Evolutionary conservation across 2,329 filamentous ascomycete genomes (phyloP).

Genomic region (Whalleya microplaca): DNA sequence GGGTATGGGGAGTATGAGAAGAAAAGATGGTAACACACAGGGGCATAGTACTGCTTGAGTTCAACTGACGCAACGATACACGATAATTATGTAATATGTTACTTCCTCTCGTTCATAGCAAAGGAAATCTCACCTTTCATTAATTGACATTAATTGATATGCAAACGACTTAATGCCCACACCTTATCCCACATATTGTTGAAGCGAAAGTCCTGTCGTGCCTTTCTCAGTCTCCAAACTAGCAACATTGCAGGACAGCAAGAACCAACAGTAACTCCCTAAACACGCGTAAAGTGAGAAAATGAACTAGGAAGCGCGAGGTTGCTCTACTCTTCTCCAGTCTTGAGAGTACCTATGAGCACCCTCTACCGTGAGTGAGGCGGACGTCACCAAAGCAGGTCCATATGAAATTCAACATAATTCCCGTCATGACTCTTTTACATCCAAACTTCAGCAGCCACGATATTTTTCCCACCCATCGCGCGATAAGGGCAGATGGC

Average conservation of each 20-base stretch:
- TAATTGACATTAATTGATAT: not conserved
- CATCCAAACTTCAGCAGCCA: not conserved
- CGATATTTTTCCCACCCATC: not conserved
- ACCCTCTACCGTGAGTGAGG: too few relatives aligned
- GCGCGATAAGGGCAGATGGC: slow-evolving; percentile 5
- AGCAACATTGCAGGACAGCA: not conserved
- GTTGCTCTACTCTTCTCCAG: too few relatives aligned
- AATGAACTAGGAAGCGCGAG: too few relatives aligned
- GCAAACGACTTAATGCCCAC: not conserved
- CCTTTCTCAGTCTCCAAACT: not conserved
- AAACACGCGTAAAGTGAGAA: too few relatives aligned
- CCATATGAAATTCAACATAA: too few relatives aligned
- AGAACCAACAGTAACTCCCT: not conserved
- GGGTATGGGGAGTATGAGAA: too few relatives aligned
- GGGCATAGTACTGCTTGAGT: too few relatives aligned
- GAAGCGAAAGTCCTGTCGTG: not conserved
- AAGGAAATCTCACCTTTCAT: not conserved
- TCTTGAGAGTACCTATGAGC: too few relatives aligned
- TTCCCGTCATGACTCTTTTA: too few relatives aligned
- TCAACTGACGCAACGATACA: not conserved
- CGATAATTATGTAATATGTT: not conserved
- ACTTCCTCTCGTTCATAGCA: not conserved
- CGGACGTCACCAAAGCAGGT: too few relatives aligned
- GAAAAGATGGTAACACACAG: too few relatives aligned
- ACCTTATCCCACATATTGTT: not conserved